Percentiles rank a stretch among this genome's conserved stretches.
phyloP scores from a whole-genome alignment of 176 grass and related monocot genomes.

The Eragrostis curvula region DNA sequence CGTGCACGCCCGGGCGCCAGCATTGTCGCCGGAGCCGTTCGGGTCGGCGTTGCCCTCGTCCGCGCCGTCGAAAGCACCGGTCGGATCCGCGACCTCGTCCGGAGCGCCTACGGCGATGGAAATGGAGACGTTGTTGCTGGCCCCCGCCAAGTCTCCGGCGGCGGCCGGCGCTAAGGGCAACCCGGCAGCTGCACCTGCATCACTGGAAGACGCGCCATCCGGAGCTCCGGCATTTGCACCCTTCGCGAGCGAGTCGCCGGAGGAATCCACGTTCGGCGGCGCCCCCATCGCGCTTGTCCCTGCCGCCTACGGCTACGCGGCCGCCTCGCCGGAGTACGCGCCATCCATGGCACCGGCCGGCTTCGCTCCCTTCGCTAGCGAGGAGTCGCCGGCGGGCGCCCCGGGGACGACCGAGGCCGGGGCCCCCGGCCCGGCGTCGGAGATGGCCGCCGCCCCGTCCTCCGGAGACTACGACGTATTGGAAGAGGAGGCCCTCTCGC shows the following conservation, averaged over 20 bases:
- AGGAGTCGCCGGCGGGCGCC: conserved; percentile 33
- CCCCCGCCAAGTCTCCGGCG: background rate
- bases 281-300: background rate
- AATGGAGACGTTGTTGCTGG: background rate
- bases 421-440: background rate
- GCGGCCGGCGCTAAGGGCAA: background rate
- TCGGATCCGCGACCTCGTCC: background rate
- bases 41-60: no score
- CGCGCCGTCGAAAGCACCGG: background rate
- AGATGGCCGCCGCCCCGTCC: background rate
- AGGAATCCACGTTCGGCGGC: conserved; percentile 33
- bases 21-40: no score
- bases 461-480: conserved; percentile 22
- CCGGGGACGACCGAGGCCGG: background rate
- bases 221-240: background rate
- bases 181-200: background rate
- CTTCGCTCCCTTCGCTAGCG: background rate
- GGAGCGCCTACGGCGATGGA: background rate
- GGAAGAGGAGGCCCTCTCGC: conserved; percentile 18
- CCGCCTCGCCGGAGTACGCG: background rate
- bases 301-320: background rate
- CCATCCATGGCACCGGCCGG: background rate
- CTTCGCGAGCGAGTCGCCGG: background rate
- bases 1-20: no score
- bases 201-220: background rate